Evolutionary conservation across 2,329 filamentous ascomycete genomes (phyloP).

Genomic region (Pezicula carpinea): DNA sequence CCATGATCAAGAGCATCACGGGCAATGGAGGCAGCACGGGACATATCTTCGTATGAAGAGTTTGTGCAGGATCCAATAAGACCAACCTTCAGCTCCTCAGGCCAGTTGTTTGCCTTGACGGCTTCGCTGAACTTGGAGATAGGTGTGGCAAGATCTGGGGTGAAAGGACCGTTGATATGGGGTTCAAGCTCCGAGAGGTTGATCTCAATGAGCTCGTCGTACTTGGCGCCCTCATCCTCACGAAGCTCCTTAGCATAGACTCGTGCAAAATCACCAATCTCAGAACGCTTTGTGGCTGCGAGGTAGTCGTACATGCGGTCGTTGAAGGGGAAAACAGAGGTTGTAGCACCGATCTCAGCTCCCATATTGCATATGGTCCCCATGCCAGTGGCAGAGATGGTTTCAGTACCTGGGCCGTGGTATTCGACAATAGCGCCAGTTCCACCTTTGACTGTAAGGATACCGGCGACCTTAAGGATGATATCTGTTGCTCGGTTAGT

Average conservation of each 20-base stretch:
- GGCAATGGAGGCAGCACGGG: conserved; percentile 84
- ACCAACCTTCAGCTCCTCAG: conserved; percentile 92
- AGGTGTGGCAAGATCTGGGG: conserved; percentile 92
- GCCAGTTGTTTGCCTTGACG: conserved; percentile 93
- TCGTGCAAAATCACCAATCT: conserved; percentile 87
- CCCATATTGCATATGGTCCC: conserved; percentile 72
- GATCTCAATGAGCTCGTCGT: conserved; percentile 94
- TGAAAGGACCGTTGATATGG: conserved; percentile 98
- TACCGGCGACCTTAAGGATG: conserved; percentile 94
- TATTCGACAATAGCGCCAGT: conserved; percentile 89
- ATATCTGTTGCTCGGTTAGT: conserved; percentile 56
- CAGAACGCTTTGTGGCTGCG: conserved; percentile 79
- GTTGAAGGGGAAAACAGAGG: conserved; percentile 96
- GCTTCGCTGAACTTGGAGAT: conserved; percentile 97
- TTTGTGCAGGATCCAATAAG: conserved; percentile 99
- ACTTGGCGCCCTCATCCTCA: conserved; percentile 86
- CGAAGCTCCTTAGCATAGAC: conserved; percentile 79
- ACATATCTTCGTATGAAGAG: conserved; percentile 83
- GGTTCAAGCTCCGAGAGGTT: conserved; percentile 94
- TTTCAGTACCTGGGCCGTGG: conserved; percentile 67
- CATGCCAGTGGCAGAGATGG: conserved; percentile 79
- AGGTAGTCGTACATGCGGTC: conserved; percentile 98
- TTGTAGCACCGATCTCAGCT: conserved; percentile 78
- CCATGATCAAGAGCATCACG: conserved; percentile 88
- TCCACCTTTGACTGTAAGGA: conserved; percentile 95